phyloP scores from a whole-genome alignment of 225 moss, liverwort and hornwort species.

The Pseudisothecium myosuroides region DNA sequence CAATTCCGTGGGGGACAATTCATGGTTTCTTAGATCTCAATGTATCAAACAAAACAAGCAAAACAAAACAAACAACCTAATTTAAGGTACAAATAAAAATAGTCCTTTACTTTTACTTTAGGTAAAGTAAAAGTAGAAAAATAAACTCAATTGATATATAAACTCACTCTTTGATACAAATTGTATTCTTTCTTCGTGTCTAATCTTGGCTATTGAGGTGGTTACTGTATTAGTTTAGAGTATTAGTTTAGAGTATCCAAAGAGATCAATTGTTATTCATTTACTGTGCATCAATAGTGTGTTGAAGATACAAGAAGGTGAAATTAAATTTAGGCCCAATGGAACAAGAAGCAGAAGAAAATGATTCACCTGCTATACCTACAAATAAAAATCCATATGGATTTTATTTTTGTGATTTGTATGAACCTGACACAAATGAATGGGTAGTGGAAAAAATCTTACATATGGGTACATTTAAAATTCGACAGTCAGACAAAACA shows the following conservation, averaged over 20 bases:
- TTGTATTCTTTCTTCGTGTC: background rate
- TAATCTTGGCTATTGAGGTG: background rate
- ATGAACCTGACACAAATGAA: background rate
- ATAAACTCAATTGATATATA: background rate
- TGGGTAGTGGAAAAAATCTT: background rate
- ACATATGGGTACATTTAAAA: too few species aligned
- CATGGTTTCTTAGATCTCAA: too few species aligned
- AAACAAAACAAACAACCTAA: too few species aligned
- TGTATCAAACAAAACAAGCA: too few species aligned
- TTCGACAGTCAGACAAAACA: rapidly evolving
- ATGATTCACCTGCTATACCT: too few species aligned
- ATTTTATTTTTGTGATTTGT: background rate
- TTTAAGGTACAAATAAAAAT: background rate
- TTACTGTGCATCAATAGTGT: background rate
- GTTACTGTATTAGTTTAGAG: too few species aligned
- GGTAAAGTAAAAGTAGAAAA: background rate
- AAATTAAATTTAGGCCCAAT: background rate
- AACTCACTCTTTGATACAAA: background rate
- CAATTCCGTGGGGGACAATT: too few species aligned
- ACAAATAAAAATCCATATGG: background rate
- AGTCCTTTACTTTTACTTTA: background rate
- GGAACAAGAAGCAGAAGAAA: background rate
- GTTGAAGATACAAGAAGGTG: background rate
- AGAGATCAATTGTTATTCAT: background rate
- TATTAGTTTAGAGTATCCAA: background rate